Conservation (phyloP, 2,329 filamentous ascomycete genomes). For the Pseudocercospora macadamiae region DNA sequence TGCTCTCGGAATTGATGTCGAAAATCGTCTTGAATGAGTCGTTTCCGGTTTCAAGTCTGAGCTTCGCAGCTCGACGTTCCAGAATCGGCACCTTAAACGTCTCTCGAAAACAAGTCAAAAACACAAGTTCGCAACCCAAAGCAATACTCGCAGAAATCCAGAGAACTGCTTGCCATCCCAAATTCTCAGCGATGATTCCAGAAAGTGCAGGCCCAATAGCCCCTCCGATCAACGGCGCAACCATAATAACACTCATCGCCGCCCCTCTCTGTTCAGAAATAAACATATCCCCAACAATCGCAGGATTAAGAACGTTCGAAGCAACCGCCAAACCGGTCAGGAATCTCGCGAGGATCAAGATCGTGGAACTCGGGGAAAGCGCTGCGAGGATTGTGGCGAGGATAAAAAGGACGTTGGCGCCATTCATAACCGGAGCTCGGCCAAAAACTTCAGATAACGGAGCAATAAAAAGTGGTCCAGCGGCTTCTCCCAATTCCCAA, state of each 20-base stretch:
- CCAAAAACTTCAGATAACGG: constrained; percentile 51
- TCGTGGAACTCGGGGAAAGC: constrained; percentile 40
- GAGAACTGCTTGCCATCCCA: constrained; percentile 60
- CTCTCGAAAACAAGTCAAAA: constrained; percentile 59
- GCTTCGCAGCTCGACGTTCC: constrained; percentile 43
- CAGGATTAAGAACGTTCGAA: constrained; percentile 62
- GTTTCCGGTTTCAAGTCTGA: constrained; percentile 28
- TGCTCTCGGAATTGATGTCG: constrained; percentile 17
- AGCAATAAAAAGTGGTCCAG: constrained; percentile 50
- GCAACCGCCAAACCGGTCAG: constrained; percentile 50
- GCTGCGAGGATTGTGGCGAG: constrained; percentile 45
- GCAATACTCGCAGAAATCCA: constrained; percentile 56
- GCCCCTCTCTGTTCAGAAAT: constrained; percentile 59
- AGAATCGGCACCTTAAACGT: constrained; percentile 65
- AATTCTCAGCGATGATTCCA: constrained; percentile 57
- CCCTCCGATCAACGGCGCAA: constrained; percentile 62
- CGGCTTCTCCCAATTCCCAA: constrained; percentile 54
- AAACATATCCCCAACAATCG: constrained; percentile 67
- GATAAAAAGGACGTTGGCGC: constrained; percentile 51
- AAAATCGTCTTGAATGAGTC: constrained; percentile 23
- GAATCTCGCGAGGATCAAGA: constrained; percentile 48
- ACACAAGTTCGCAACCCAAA: constrained; percentile 51
- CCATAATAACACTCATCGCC: constrained; percentile 60
- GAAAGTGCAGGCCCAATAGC: constrained; percentile 60
- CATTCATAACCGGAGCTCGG: constrained; percentile 42